Evolutionary conservation across 139 green algal genomes (phyloP), one percentile per base, ranked within the genome.

Genomic region (Coelastrella sp.): DNA sequence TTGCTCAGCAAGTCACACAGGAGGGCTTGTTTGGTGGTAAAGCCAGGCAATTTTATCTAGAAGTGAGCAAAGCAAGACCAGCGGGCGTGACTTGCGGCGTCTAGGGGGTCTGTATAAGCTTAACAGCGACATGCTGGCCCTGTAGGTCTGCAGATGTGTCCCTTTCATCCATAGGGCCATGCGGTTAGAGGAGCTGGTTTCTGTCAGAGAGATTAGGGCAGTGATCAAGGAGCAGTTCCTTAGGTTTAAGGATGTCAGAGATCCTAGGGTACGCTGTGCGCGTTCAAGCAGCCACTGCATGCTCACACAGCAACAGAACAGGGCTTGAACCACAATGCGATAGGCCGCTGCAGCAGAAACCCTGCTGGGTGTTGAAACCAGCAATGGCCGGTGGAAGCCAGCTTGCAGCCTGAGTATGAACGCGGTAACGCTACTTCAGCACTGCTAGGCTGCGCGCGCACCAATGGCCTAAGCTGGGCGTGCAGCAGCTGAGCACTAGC

Each of bases 101-200:
- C 32, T 47, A 47, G 32, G 32, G 32, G 32, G 32, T 47, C 32
- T 47, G 32, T 47, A 47, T 17, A 73, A 5, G 60, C 64, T 23
- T 20, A 23, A 47, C 5, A 10, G 23, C 23, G 17, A 5, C 17
- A 4, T 59, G 22, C n/a, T 19, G 65, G 20, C 17, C 14, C 66
- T 79, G 88, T 86, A 95, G 93, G 89, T 96, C 61, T 95, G 92
- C 90, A 87, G 94, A 16, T 95, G 92, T 88, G 80, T 96, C 22
- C 94, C 94, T 0, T 96, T 96, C 89, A 92, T 96, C 59, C 92
- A 95, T 22, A 86, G 78, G 7, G 65, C 94, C 8, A 93, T 94
- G 73, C 84, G 92, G 58, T 80, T 94, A 74, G 94, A 96, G 61
- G 94, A 96, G 82, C 66, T 96, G 20, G 91, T 94, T 14, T 90